phyloP scores from a whole-genome alignment of 1,139 yeast species.

The Pichia sp. region DNA sequence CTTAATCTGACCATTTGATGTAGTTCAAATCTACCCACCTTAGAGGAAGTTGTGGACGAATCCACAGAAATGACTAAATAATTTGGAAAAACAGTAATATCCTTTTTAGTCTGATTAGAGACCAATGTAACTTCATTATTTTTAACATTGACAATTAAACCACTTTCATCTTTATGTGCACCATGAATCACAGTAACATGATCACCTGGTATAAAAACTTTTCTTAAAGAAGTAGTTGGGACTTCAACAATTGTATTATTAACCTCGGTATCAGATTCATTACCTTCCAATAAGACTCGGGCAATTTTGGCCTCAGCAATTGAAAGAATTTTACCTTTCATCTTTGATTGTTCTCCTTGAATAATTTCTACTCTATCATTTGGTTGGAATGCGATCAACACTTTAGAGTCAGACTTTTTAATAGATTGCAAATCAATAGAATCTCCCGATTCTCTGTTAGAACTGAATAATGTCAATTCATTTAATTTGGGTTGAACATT shows the following conservation, averaged over 20 bases:
- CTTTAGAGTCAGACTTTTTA: constrained; percentile 49
- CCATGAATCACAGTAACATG: constrained; percentile 93
- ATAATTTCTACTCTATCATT: constrained; percentile 92
- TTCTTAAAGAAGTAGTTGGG: constrained; percentile 75
- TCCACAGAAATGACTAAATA: constrained; percentile 76
- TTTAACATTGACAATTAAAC: constrained; percentile 76
- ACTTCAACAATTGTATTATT: constrained; percentile 46
- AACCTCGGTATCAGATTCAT: constrained; percentile 34
- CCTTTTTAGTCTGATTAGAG: constrained; percentile 82
- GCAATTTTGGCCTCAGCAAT: constrained; percentile 60
- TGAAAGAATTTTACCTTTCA: constrained; percentile 70
- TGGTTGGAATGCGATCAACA: constrained; percentile 63
- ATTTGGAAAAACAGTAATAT: constrained; percentile 86
- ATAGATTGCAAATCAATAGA: constrained; percentile 80
- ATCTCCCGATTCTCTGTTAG: constrained; percentile 45
- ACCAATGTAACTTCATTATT: constrained; percentile 85
- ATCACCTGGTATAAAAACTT: constrained; percentile 85
- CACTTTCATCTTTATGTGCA: constrained; percentile 87
- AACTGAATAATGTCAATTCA: constrained; percentile 77
- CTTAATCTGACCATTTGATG: constrained; percentile 88
- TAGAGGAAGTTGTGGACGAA: constrained; percentile 48
- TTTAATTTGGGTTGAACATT: constrained; percentile 83
- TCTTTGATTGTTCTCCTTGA: constrained; percentile 89
- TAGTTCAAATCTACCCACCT: constrained; percentile 69
- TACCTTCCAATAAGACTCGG: constrained; percentile 46